These are phyloP conservation scores for Geotrichum cucujoidarum DNA, from an alignment of 1,139 yeast genomes.

Conservation along the genomic window DNA sequence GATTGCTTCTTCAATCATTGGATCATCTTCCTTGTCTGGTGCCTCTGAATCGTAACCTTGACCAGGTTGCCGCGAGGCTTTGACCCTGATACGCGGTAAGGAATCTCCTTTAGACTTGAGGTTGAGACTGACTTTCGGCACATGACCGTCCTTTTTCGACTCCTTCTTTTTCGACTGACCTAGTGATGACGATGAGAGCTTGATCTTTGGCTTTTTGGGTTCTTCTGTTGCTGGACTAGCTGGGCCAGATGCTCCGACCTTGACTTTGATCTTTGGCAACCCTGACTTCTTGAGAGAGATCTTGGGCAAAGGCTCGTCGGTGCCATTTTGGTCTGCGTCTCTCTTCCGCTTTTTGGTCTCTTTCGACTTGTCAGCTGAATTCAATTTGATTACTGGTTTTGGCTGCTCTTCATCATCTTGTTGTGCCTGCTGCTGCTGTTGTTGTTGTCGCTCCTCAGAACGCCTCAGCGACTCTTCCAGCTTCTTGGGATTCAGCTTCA, in stretches of 20 bases:
- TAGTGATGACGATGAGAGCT: constrained; percentile 9
- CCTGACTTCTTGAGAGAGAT: constrained; percentile 13
- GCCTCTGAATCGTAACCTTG: constrained; percentile 98
- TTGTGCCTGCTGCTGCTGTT: background rate
- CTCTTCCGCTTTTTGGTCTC: constrained; percentile 8
- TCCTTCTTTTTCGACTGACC: constrained; percentile 9
- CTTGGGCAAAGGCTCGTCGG: constrained; percentile 6
- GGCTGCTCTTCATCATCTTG: too few relatives aligned
- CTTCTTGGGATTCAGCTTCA: constrained; percentile 31
- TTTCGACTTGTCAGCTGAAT: background rate
- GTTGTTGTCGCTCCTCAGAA: background rate
- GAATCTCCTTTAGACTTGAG: constrained; percentile 26
- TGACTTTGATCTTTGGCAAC: constrained; percentile 18
- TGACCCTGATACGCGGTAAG: constrained; percentile 65
- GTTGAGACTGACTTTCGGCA: constrained; percentile 32
- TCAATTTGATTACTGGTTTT: background rate
- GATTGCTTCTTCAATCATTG: constrained; percentile 81
- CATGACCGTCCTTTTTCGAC: constrained; percentile 7
- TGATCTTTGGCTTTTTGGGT: constrained; percentile 16
- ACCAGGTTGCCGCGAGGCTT: constrained; percentile 82
- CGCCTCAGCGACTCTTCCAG: constrained; percentile 13
- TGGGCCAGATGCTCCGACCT: background rate
- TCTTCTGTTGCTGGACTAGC: background rate
- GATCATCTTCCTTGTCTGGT: constrained; percentile 93
- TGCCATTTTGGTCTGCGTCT: background rate